These are phyloP conservation scores for Diplogelasinospora grovesii DNA, from an alignment of 495 filamentous ascomycete species.

Conservation along the genomic window DNA sequence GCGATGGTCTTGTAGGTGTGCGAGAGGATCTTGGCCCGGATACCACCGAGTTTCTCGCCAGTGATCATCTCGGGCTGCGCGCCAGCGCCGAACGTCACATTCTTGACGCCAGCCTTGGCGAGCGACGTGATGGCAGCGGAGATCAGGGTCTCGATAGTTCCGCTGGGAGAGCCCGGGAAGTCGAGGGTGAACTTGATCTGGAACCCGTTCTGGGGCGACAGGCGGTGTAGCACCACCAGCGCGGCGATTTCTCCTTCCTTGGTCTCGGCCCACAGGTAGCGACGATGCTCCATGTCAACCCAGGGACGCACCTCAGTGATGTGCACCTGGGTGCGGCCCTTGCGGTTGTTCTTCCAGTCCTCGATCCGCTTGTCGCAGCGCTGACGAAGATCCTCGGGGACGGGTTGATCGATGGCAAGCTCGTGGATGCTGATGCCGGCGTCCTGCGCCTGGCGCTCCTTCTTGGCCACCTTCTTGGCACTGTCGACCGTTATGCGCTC, in stretches of 20 bases:
- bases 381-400: constrained; percentile 54
- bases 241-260: constrained; percentile 61
- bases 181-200: constrained; percentile 86
- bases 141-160: constrained; percentile 74
- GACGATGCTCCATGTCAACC: constrained; percentile 69
- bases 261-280: constrained; percentile 71
- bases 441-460: constrained; percentile 63
- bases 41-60: constrained; percentile 67
- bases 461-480: constrained; percentile 55
- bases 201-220: constrained; percentile 69
- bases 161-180: constrained; percentile 71
- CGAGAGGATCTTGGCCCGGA: constrained; percentile 65
- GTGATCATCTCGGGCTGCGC: constrained; percentile 60
- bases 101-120: constrained; percentile 52
- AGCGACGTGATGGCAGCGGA: constrained; percentile 67
- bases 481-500: constrained; percentile 70
- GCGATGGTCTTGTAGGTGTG: constrained; percentile 71
- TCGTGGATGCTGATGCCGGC: constrained; percentile 71
- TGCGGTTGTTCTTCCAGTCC: constrained; percentile 73
- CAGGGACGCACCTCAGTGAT: constrained; percentile 78
- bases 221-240: constrained; percentile 65
- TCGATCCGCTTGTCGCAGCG: constrained; percentile 63
- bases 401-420: constrained; percentile 51
- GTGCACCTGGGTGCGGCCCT: constrained; percentile 71
- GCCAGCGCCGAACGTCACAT: constrained; percentile 74